phyloP scores from a whole-genome alignment of 2,329 filamentous ascomycete genomes.

The Leptographium procerum region DNA sequence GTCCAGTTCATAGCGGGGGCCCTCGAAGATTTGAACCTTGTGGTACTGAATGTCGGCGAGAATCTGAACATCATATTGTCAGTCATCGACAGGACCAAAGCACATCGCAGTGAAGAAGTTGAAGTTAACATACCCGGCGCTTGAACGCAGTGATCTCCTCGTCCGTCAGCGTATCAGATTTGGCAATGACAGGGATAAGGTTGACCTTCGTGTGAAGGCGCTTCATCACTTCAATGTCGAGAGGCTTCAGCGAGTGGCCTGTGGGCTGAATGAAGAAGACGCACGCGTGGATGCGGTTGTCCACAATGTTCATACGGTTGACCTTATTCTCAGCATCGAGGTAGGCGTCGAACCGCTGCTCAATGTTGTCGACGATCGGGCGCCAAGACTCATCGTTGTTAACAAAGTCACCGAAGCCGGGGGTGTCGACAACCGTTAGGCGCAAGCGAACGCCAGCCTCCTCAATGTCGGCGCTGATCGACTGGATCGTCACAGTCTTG shows the following conservation, averaged over 20 bases:
- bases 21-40: conserved; percentile 97
- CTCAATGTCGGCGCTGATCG: conserved; percentile 92
- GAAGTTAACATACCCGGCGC: conserved; percentile 66
- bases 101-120: neutral
- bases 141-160: conserved; percentile 94
- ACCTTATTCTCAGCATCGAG: conserved; percentile 99
- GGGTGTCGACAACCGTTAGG: conserved; percentile 93
- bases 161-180: conserved; percentile 94
- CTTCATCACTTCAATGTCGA: conserved; percentile 99
- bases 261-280: conserved; percentile 99
- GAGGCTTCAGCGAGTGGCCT: conserved; percentile 92
- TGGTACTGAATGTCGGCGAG: conserved; percentile 94
- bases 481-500: conserved; percentile 93
- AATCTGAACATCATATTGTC: conserved; percentile 50
- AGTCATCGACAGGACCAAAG: neutral
- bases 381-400: conserved; percentile 99
- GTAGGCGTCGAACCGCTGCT: conserved; percentile 97
- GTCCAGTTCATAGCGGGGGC: conserved; percentile 94
- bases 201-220: conserved; percentile 99
- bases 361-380: conserved; percentile 98
- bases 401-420: conserved; percentile 97
- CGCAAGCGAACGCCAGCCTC: conserved; percentile 96
- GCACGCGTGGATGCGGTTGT: conserved; percentile 97
- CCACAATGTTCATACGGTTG: conserved; percentile 99
- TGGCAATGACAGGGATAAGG: conserved; percentile 97